Percentiles rank a stretch among this genome's conserved stretches.
phyloP scores from a whole-genome alignment of 2,329 filamentous ascomycete species.

The Venturiaceae sp. region DNA sequence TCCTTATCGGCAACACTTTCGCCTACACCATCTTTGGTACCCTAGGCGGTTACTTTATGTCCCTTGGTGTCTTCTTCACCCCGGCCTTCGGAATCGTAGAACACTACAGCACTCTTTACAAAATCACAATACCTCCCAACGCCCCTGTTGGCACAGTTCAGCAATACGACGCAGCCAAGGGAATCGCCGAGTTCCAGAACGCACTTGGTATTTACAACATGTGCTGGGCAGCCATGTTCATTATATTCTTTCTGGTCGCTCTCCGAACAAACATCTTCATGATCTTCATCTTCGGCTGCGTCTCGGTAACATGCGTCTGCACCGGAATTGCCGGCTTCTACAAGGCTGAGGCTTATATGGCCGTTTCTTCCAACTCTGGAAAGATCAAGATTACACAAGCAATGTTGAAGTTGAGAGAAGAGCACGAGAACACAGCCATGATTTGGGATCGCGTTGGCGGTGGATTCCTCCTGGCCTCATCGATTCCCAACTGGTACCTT shows the following conservation, averaged over 20 bases:
- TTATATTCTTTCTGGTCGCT: slow-evolving; percentile 3
- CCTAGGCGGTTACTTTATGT: slow-evolving; percentile 3
- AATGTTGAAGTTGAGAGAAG: not conserved
- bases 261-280: slow-evolving; percentile 4
- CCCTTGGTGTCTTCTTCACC: not conserved
- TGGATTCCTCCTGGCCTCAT: not conserved
- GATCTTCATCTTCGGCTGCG: slow-evolving; percentile 2
- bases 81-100: not conserved
- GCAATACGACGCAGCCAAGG: not conserved
- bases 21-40: slow-evolving; percentile 4
- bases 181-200: not conserved
- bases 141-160: not conserved
- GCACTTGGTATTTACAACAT: slow-evolving; percentile 1
- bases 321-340: not conserved
- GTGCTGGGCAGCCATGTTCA: slow-evolving; percentile 5
- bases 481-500: not conserved
- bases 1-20: slow-evolving; percentile 6
- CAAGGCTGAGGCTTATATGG: not conserved
- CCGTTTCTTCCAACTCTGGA: not conserved
- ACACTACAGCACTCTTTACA: not conserved
- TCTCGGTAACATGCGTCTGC: not conserved
- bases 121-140: not conserved
- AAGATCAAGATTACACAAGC: not conserved
- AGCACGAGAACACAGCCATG: not conserved
- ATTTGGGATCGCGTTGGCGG: not conserved